A percentile compares a stretch with the other conserved stretches of the same genome.
phyloP scores from a whole-genome alignment of 805 yeast genomes.

The Yueomyces sp. region DNA sequence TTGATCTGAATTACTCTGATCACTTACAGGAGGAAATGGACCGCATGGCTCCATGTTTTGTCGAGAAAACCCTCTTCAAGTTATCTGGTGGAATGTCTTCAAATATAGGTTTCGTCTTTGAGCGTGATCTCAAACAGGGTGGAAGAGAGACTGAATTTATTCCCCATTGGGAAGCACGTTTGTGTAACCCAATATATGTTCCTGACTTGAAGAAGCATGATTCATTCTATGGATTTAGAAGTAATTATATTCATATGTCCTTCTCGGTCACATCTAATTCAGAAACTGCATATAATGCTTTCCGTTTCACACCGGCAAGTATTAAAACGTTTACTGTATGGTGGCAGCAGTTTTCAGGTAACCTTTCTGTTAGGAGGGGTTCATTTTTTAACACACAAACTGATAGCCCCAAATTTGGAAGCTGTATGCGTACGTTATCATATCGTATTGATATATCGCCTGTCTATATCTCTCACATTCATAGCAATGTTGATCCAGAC shows the following conservation, averaged over 20 bases:
- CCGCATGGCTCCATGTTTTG: constrained; percentile 15
- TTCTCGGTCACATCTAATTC: constrained; percentile 36
- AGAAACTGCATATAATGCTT: constrained; percentile 43
- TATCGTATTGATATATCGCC: constrained; percentile 65
- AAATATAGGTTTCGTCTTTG: constrained; percentile 44
- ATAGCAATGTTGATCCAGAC: constrained; percentile 31
- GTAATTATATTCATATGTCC: constrained; percentile 69
- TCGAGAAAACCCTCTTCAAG: constrained; percentile 42
- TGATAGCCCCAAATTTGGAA: constrained; percentile 55
- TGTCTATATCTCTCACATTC: constrained; percentile 60
- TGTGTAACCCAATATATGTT: constrained; percentile 43
- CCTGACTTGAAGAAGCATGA: constrained; percentile 46
- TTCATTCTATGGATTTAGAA: constrained; percentile 67
- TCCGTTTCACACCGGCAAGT: constrained; percentile 62
- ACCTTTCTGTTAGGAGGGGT: constrained; percentile 71
- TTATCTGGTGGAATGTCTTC: constrained; percentile 50
- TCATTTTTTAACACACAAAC: constrained; percentile 45
- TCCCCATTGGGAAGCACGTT: constrained; percentile 48
- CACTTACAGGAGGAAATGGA: constrained; percentile 10
- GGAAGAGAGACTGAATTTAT: constrained; percentile 32
- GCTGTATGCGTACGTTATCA: constrained; percentile 63
- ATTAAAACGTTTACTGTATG: constrained; percentile 60
- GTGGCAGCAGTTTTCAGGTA: constrained; percentile 78
- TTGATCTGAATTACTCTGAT: constrained; percentile 14
- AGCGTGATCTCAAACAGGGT: constrained; percentile 27